Percentiles rank a stretch among this genome's conserved stretches.
Evolutionary conservation across 139 green algal genomes (phyloP).

Genomic region (Coelastrella sp.): DNA sequence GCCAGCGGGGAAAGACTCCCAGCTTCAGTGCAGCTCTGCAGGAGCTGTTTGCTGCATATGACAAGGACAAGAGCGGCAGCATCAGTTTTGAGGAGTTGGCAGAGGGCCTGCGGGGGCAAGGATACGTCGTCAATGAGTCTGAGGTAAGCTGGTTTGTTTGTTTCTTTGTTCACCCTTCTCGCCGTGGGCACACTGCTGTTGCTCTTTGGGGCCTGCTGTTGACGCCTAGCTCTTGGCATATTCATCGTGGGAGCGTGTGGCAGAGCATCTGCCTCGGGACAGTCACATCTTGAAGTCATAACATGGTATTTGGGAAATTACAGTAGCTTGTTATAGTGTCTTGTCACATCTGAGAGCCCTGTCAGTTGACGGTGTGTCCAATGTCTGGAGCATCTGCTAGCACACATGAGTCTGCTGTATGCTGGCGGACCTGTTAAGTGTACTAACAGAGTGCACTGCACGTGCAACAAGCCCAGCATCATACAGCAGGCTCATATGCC

Average conservation of each 20-base stretch:
- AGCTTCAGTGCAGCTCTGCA: constrained; percentile 34
- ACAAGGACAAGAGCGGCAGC: constrained; percentile 76
- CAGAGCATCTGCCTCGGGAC: background rate
- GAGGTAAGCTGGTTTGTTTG: constrained; percentile 59
- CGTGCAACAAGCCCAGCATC: too few species aligned
- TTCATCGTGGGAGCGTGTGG: background rate
- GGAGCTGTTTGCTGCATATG: constrained; percentile 73
- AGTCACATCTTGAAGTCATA: too few species aligned
- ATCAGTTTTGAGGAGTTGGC: constrained; percentile 84
- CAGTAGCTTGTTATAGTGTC: too few species aligned
- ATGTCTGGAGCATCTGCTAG: too few species aligned
- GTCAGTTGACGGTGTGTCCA: too few species aligned
- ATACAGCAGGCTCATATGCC: too few species aligned
- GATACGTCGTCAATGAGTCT: constrained; percentile 75
- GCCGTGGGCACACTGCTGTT: background rate
- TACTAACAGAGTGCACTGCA: too few species aligned
- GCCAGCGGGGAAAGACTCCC: background rate
- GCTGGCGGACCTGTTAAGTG: too few species aligned
- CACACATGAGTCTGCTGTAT: too few species aligned
- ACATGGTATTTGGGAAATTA: too few species aligned
- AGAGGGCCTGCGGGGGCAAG: constrained; percentile 68
- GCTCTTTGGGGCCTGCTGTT: background rate
- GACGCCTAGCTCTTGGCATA: background rate
- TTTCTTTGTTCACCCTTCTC: too few species aligned
- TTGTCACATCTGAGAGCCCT: too few species aligned